Evolutionary conservation across 495 filamentous ascomycete species (phyloP).

Genomic region (Pseudomonodictys pantanalensis): DNA sequence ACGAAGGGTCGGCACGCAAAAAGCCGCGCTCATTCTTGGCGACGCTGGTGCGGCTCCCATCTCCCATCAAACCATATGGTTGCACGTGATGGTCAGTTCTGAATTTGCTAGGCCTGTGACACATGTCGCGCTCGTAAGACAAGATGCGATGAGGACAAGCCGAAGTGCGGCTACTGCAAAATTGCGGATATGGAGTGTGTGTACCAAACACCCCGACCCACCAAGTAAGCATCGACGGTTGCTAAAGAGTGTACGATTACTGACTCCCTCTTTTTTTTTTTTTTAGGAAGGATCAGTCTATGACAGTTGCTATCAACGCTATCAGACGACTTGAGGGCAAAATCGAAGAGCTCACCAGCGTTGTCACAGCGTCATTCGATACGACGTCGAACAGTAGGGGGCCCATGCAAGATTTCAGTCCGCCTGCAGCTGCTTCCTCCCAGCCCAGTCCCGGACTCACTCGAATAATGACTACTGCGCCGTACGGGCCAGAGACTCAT

Average conservation of each 20-base stretch:
- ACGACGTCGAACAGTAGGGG: not conserved
- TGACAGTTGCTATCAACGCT: conserved; percentile 31
- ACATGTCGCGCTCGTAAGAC: conserved; percentile 25
- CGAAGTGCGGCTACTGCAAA: conserved; percentile 31
- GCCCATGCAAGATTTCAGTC: not conserved
- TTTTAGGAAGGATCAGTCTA: conserved; percentile 29
- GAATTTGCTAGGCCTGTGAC: conserved; percentile 21
- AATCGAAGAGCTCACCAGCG: conserved; percentile 26
- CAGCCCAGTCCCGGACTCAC: conserved; percentile 4
- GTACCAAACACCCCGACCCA: conserved; percentile 21
- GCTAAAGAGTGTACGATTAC: not conserved
- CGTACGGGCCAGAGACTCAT: no score
- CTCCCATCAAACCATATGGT: not conserved
- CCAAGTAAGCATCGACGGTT: conserved; percentile 17
- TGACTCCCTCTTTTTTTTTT: no score
- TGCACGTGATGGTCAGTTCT: not conserved
- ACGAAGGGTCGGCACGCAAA: not conserved
- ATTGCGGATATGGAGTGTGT: conserved; percentile 12
- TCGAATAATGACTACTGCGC: not conserved
- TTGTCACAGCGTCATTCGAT: conserved; percentile 16
- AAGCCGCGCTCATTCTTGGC: conserved; percentile 23
- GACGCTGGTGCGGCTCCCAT: conserved; percentile 12
- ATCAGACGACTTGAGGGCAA: conserved; percentile 31
- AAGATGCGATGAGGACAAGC: conserved; percentile 31
- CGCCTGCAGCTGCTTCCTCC: conserved; percentile 3